Base-by-base conservation (phyloP, 2,329 filamentous ascomycete species). In the Penicillium sp. region DNA sequence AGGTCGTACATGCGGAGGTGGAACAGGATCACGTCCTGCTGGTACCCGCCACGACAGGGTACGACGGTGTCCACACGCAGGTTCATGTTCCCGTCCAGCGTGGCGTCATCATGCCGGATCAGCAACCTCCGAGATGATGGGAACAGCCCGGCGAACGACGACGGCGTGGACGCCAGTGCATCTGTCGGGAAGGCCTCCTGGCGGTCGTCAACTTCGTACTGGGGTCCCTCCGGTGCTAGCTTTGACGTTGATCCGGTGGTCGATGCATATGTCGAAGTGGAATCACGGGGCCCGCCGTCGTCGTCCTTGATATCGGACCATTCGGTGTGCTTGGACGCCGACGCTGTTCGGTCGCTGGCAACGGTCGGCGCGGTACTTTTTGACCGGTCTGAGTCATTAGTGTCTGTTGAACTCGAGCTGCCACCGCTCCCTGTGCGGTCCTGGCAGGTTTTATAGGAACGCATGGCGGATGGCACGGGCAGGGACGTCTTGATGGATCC, bases 1-100 rank as follows among this genome's bases (percentile, higher is more conserved):
- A 97, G 72, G 64, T 97, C 88, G 63, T 95, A 84, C 88, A 98
- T 95, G 57, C 89, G 86, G 45, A 97, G 74, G 65, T 98, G 91
- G 68, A 96, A 97, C 33, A 98, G 81, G 4, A 82, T 87, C 56
- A 86, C 79, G 53, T 81, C 80, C 48, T 81, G 78, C 49, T 78
- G 78, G 36, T 70, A 68, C 28, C 76, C 74, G 27, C 78, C 77
- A 17, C 77, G 75, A 17, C 72, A 69, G 17, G 71, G 68, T 31
- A 87, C 78, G 48, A 86, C 74, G 4, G 87, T 91, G 62, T 95
- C 90, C 43, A 97, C 77, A 20, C 90, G 83, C 41, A 98, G 76
- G 62, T 97, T 97, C 88, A 96, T 94, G 73, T 96, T 95, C 23
- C 91, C 91, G 62, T 98, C 91, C 3, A 83, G 69, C 0, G 89